phyloP scores from a whole-genome alignment of 179 eudicot genomes.

The Spergularia azorica region DNA sequence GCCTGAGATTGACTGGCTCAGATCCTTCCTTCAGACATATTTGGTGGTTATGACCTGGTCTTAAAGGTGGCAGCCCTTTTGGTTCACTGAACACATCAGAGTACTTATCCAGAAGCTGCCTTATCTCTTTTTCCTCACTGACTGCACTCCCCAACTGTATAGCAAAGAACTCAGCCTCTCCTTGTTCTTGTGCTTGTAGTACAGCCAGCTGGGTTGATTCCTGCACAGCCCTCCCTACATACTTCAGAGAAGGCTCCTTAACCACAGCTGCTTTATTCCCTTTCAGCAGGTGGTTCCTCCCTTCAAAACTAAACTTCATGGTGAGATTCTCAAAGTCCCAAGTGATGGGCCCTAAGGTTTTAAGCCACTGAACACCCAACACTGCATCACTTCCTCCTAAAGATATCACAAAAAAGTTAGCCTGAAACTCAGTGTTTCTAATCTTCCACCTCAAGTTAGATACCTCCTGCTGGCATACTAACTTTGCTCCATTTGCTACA shows the following conservation, averaged over 20 bases:
- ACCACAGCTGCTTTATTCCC: neutral
- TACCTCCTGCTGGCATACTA: too few species aligned
- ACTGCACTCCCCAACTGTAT: neutral
- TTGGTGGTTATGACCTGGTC: neutral
- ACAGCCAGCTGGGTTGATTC: neutral
- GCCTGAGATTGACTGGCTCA: neutral
- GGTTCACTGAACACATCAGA: neutral
- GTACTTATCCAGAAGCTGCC: neutral
- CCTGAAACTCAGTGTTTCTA: neutral
- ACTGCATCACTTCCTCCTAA: neutral
- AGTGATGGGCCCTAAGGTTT: neutral
- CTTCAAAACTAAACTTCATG: too few species aligned
- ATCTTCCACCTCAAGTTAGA: neutral
- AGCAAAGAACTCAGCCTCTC: neutral
- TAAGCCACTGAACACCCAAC: neutral
- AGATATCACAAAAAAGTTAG: neutral
- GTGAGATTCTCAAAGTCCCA: neutral
- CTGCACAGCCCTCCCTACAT: neutral
- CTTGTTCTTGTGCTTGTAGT: neutral
- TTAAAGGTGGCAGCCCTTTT: too few species aligned
- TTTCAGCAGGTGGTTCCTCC: neutral
- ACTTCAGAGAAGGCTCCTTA: neutral
- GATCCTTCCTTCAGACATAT: neutral
- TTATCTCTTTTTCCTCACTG: neutral
- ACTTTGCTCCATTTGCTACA: too few species aligned